A percentile compares a stretch with the other conserved stretches of the same genome.
Evolutionary conservation across 768 basidiomycete genomes (phyloP).

Genomic region (Leucocoprinus birnbaumii): DNA sequence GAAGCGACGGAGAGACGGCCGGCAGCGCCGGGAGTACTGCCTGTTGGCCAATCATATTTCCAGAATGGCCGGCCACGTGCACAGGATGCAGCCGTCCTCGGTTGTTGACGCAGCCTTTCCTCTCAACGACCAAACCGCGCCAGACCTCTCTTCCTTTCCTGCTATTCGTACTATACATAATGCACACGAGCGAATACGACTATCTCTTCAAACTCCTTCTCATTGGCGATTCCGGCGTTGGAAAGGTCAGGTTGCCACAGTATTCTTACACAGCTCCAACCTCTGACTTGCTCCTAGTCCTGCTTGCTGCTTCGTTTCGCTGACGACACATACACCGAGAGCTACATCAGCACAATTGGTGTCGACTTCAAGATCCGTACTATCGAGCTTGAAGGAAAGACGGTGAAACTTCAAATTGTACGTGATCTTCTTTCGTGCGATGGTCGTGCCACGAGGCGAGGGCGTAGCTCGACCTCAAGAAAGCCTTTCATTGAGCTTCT

Average conservation of each 20-base stretch:
- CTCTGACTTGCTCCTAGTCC: conserved; percentile 52
- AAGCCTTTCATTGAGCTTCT: background rate
- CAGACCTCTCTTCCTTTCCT: conserved; percentile 23
- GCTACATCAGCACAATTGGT: conserved; percentile 96
- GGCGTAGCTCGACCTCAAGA: background rate
- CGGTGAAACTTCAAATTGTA: conserved; percentile 97
- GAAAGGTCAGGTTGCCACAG: conserved; percentile 56
- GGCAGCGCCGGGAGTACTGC: background rate
- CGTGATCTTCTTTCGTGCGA: conserved; percentile 31
- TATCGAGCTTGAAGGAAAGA: conserved; percentile 98
- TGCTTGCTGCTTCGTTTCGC: conserved; percentile 90
- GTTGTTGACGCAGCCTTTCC: conserved; percentile 34
- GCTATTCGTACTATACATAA: conserved; percentile 27
- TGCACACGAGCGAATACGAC: conserved; percentile 95
- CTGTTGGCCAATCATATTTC: conserved; percentile 2
- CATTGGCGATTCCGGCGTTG: conserved; percentile 94
- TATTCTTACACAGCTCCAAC: conserved; percentile 20
- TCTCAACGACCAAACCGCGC: conserved; percentile 27
- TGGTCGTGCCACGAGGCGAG: conserved; percentile 11
- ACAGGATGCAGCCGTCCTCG: conserved; percentile 20
- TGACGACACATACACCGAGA: conserved; percentile 97
- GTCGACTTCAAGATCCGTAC: conserved; percentile 99
- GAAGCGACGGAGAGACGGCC: background rate
- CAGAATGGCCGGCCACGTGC: conserved; percentile 27
- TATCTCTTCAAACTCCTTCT: conserved; percentile 95